A percentile compares a stretch with the other conserved stretches of the same genome.
Conservation (phyloP, 139 green algal species). For the Chlamydomonas incerta region DNA sequence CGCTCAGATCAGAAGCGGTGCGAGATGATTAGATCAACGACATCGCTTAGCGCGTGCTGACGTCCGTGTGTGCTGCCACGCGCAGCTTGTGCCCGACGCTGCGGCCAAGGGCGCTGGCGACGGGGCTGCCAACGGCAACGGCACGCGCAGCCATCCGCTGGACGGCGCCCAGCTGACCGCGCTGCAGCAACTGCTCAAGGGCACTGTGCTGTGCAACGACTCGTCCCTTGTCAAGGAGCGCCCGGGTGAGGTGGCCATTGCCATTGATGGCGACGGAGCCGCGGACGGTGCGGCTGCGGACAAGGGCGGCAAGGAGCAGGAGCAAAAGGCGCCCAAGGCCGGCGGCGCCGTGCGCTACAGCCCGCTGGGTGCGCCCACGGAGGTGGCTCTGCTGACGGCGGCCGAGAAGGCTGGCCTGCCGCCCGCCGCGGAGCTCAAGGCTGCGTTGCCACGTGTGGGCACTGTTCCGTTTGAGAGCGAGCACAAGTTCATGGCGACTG, state of each 20-base stretch:
- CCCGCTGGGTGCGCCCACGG: constrained; percentile 47
- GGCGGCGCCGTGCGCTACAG: background rate
- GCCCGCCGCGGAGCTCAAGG: constrained; percentile 10
- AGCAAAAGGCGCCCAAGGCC: no score
- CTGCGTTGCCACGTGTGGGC: constrained; percentile 25
- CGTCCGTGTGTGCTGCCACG: no score
- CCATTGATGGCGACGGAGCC: no score
- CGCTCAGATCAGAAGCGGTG: no score
- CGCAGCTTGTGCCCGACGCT: no score
- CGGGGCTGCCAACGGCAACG: no score
- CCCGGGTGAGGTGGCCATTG: no score
- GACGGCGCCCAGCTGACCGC: background rate
- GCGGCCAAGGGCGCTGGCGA: no score
- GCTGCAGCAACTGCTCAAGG: constrained; percentile 29
- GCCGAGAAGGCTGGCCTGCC: constrained; percentile 49
- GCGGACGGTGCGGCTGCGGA: no score
- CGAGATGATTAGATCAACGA: no score
- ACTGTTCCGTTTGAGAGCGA: constrained; percentile 56
- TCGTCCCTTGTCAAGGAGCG: constrained; percentile 1
- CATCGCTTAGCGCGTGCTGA: no score
- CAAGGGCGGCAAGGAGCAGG: no score
- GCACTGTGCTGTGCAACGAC: constrained; percentile 60
- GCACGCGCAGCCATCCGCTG: background rate
- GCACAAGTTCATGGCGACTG: constrained; percentile 62
- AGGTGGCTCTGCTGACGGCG: constrained; percentile 53